Conservation (phyloP, 1,284 basidiomycete species). For the Microbotryum violaceum region DNA sequence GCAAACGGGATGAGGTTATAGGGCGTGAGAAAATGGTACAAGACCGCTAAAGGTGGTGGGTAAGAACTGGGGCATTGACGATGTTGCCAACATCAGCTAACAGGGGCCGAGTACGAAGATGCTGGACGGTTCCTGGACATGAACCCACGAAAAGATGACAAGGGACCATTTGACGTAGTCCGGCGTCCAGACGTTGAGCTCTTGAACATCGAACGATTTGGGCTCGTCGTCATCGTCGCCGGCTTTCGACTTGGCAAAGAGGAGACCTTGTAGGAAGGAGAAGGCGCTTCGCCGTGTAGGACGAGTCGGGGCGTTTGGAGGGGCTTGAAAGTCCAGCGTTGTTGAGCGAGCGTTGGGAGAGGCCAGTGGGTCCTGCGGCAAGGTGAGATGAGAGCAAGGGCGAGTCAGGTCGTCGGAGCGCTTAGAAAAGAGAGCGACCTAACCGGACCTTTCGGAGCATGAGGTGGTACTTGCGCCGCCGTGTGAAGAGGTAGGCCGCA, state of each 20-base stretch:
- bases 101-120: neutral
- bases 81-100: neutral
- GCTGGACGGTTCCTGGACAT: too few species aligned
- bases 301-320: neutral
- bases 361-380: conserved; percentile 27
- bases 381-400: too few species aligned
- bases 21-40: conserved; percentile 30
- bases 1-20: conserved; percentile 24
- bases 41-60: conserved; percentile 30
- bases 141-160: conserved; percentile 27
- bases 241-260: neutral
- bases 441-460: conserved; percentile 38
- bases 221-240: neutral
- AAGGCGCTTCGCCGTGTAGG: neutral
- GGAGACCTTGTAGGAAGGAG: neutral
- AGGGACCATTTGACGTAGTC: conserved; percentile 28
- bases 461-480: conserved; percentile 38
- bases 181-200: conserved; percentile 33
- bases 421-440: neutral
- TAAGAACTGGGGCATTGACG: conserved; percentile 17
- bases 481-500: conserved; percentile 37
- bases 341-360: conserved; percentile 27
- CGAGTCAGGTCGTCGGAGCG: too few species aligned
- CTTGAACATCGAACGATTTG: conserved; percentile 25
- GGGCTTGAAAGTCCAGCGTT: conserved; percentile 18